A percentile compares a stretch with the other conserved stretches of the same genome.
Conservation (phyloP, 192 early-diverging fungal genomes). For the Coemansia sp. region DNA sequence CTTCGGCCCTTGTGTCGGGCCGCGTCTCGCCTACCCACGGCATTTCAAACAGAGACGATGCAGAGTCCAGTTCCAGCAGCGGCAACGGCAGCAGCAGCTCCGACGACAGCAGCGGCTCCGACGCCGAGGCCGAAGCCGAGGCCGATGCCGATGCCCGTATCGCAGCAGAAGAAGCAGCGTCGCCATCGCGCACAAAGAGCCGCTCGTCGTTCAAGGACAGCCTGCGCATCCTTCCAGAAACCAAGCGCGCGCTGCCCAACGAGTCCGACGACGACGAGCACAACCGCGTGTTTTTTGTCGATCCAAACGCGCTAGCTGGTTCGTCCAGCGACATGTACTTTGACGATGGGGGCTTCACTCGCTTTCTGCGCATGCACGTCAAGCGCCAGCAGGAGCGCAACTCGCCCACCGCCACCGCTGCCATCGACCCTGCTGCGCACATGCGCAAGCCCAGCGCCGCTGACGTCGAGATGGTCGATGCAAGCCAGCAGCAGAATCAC, state of each 20-base stretch:
- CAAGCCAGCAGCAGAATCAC: neutral
- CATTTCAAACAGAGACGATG: conserved; percentile 1
- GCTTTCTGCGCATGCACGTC: conserved; percentile 52
- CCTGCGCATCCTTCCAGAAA: neutral
- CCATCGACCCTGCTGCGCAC: conserved; percentile 11
- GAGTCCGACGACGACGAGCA: conserved; percentile 55
- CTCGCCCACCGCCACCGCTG: conserved; percentile 10
- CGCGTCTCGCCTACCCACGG: conserved; percentile 1
- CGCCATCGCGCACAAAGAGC: neutral
- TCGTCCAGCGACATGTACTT: conserved; percentile 46
- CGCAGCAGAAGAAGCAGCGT: too few species aligned
- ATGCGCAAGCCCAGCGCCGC: conserved; percentile 14
- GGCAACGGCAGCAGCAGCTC: neutral
- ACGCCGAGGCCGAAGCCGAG: neutral
- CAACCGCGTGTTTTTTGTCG: conserved; percentile 50
- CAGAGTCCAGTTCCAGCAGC: neutral
- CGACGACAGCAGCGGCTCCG: neutral
- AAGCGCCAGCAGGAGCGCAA: conserved; percentile 39
- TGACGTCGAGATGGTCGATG: conserved; percentile 26
- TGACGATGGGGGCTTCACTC: conserved; percentile 54
- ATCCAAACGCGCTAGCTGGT: conserved; percentile 37
- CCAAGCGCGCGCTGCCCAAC: conserved; percentile 27
- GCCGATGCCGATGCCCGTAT: neutral
- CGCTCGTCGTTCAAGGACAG: neutral
- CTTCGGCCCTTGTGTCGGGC: neutral